These are phyloP conservation scores for Mycena crocata DNA, from an alignment of 768 basidiomycete genomes.

Conservation along the genomic window DNA sequence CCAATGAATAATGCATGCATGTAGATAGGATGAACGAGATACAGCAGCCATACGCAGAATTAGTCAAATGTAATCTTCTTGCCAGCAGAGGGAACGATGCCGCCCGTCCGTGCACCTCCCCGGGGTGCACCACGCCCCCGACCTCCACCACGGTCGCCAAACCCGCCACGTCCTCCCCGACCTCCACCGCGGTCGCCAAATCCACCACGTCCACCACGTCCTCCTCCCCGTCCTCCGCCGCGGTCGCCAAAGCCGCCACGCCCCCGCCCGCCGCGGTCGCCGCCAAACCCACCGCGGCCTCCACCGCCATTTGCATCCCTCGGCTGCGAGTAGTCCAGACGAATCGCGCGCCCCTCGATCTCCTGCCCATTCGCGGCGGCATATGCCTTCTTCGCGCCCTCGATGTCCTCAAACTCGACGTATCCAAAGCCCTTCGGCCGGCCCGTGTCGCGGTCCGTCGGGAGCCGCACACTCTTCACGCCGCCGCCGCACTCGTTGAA, in stretches of 20 bases:
- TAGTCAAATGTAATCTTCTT: slow-evolving; percentile 73
- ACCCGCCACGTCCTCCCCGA: slow-evolving; percentile 47
- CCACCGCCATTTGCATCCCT: slow-evolving; percentile 70
- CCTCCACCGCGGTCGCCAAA: slow-evolving; percentile 51
- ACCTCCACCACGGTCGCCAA: slow-evolving; percentile 55
- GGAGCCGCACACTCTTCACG: slow-evolving; percentile 88
- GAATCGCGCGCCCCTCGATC: slow-evolving; percentile 82
- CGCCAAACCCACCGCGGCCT: slow-evolving; percentile 46
- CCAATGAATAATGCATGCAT: too few relatives aligned
- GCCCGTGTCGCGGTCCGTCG: slow-evolving; percentile 93
- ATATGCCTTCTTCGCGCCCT: slow-evolving; percentile 84
- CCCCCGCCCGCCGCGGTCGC: slow-evolving; percentile 52
- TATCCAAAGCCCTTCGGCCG: slow-evolving; percentile 96
- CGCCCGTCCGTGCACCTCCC: slow-evolving; percentile 68
- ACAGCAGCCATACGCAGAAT: neutral
- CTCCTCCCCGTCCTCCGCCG: slow-evolving; percentile 49
- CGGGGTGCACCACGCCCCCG: slow-evolving; percentile 59
- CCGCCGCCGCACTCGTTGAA: slow-evolving; percentile 86
- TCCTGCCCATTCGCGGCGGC: slow-evolving; percentile 76
- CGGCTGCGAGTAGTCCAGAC: slow-evolving; percentile 90
- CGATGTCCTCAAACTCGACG: slow-evolving; percentile 90
- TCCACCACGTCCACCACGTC: slow-evolving; percentile 49
- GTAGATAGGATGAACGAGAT: neutral
- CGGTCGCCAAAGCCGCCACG: slow-evolving; percentile 51
- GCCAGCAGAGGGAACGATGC: slow-evolving; percentile 72